phyloP scores from a whole-genome alignment of 352 stramenopile genomes.

The Phytopythium cucurbitacearum region DNA sequence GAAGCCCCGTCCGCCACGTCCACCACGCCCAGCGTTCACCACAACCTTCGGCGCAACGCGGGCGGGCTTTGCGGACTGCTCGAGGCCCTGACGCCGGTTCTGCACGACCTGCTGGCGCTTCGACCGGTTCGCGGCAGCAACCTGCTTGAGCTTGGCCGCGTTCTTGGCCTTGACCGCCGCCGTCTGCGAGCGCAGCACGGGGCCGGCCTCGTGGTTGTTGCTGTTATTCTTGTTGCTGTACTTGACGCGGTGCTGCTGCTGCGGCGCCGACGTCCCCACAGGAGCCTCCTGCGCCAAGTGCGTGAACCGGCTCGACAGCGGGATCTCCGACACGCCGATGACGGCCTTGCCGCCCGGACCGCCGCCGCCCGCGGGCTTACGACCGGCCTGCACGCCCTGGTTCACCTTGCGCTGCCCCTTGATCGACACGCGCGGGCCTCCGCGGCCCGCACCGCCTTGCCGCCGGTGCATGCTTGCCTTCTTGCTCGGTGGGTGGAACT shows the following conservation, averaged over 20 bases:
- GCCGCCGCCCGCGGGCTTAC: constrained; percentile 21
- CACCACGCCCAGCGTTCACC: constrained; percentile 22
- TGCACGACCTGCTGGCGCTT: constrained; percentile 77
- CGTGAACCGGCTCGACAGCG: constrained; percentile 77
- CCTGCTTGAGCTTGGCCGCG: constrained; percentile 38
- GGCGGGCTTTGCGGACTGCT: constrained; percentile 27
- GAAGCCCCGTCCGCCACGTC: constrained; percentile 15
- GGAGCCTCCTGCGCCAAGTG: constrained; percentile 46
- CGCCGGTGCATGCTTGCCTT: constrained; percentile 22
- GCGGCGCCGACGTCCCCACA: constrained; percentile 11
- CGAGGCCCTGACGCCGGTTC: constrained; percentile 71
- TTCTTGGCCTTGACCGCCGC: constrained; percentile 18
- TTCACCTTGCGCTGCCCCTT: constrained; percentile 60
- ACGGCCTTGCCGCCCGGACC: constrained; percentile 22
- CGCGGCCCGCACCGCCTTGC: constrained; percentile 17
- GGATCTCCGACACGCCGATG: constrained; percentile 63
- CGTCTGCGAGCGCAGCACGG: constrained; percentile 7
- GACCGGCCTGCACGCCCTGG: constrained; percentile 7
- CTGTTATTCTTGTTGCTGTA: constrained; percentile 1
- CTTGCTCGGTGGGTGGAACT: background rate
- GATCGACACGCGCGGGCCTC: constrained; percentile 36
- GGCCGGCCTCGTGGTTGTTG: constrained; percentile 5
- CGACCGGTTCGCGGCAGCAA: constrained; percentile 50
- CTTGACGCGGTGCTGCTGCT: constrained; percentile 30
- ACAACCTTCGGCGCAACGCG: constrained; percentile 13